Base-by-base conservation (phyloP, 257 asterid genomes). In the Scutellaria barbata region DNA sequence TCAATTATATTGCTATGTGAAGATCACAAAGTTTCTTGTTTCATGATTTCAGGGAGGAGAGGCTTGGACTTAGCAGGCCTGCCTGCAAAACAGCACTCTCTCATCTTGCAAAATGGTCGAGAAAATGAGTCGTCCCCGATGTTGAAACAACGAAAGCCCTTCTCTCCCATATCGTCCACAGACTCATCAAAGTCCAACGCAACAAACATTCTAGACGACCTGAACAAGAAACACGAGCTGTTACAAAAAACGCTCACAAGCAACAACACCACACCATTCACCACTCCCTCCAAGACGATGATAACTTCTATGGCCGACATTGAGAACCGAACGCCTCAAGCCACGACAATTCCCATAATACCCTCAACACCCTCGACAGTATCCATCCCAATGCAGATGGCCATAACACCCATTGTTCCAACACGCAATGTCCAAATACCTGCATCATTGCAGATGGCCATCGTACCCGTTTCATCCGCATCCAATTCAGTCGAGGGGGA, bases 131-230 rank as follows among this genome's bases (percentile, higher is more conserved):
- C 89, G 3, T 81, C 64, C 45, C 46, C 93, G 63, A 74, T 80
- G 76, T 74, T 52, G 14, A 30, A 30, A 30, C 35, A 30, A 30
- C 84, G 99, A 62, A 89, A 76, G 81, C 99, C 99, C 11, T 94
- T 94, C 80, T 94, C 99, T 48, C 99, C 97, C 60, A 81, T 94
- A 74, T 84, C 93, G 70, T 86, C 96, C 50, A 84, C 88, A 6
- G 97, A 89, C 42, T 85, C 95, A 10, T 85, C 96, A n/a, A 86
- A 72, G 68, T 77, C 96, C 33, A 86, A 81, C 22, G 88, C 75
- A 33, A 61, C 85, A 47, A 86, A 89, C 69, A 78, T 87, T 30
- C 46, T 88, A 69, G 92, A 87, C 42, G 99, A 92, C 62, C 65
- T 76, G 50, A 83, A 82, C 84, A 79, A 73, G 61, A 92, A 92